phyloP scores from a whole-genome alignment of 2,329 filamentous ascomycete species.

The Colletotrichum noveboracense region DNA sequence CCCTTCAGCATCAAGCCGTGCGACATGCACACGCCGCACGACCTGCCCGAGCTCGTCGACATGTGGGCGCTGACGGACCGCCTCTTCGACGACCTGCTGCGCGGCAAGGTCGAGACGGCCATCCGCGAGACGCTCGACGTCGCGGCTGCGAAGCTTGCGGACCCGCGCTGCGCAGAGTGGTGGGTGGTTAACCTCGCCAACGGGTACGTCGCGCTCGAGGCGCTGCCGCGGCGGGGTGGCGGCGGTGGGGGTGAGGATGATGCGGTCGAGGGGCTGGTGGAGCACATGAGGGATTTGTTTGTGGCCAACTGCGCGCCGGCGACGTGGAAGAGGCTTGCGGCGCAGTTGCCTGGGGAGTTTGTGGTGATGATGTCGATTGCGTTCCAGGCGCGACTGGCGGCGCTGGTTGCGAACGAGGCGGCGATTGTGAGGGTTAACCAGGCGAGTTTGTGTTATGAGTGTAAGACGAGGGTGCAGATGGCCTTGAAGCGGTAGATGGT shows the following conservation, averaged over 20 bases:
- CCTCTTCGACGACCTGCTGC: conserved; percentile 9
- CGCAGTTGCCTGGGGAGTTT: neutral
- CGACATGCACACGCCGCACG: conserved; percentile 14
- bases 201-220: conserved; percentile 4
- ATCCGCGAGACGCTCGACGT: conserved; percentile 15
- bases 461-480: conserved; percentile 12
- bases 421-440: conserved; percentile 11
- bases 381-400: conserved; percentile 10
- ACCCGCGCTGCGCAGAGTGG: conserved; percentile 5
- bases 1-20: conserved; percentile 16
- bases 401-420: conserved; percentile 7
- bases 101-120: conserved; percentile 9
- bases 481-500: neutral
- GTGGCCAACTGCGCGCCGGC: neutral
- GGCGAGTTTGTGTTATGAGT: conserved; percentile 15
- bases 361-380: conserved; percentile 9
- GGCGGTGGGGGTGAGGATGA: neutral
- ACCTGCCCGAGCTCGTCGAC: conserved; percentile 11
- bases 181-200: conserved; percentile 11
- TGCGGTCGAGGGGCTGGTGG: neutral
- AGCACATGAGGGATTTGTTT: neutral
- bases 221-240: neutral
- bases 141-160: neutral
- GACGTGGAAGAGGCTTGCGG: neutral
- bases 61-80: conserved; percentile 18